phyloP scores from a whole-genome alignment of 208 protist genomes.

The Leptomonas pyrrhocoris region DNA sequence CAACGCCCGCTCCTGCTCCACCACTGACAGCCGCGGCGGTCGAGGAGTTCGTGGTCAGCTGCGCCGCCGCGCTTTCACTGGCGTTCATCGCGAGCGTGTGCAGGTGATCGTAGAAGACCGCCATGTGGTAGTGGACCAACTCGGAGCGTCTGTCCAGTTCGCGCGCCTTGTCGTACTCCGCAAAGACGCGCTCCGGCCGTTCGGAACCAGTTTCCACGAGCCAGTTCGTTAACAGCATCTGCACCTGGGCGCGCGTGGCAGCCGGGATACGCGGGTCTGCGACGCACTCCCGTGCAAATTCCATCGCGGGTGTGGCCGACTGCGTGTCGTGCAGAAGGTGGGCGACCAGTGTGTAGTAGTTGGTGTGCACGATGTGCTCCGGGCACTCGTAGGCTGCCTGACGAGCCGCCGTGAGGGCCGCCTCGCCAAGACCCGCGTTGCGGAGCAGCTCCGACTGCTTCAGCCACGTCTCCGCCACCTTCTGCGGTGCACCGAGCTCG shows the following conservation, averaged over 20 bases:
- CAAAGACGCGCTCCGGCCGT: conserved; percentile 80
- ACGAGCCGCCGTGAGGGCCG: conserved; percentile 71
- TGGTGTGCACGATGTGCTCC: conserved; percentile 26
- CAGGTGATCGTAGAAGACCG: conserved; percentile 93
- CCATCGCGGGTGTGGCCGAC: conserved; percentile 75
- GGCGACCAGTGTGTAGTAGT: conserved; percentile 82
- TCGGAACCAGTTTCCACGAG: conserved; percentile 71
- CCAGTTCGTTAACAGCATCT: conserved; percentile 84
- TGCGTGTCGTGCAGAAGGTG: conserved; percentile 89
- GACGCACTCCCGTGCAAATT: conserved; percentile 66
- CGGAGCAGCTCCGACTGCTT: conserved; percentile 81
- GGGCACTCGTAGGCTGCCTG: conserved; percentile 52
- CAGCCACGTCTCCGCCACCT: conserved; percentile 81
- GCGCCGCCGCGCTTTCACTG: conserved; percentile 22
- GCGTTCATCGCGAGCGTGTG: conserved; percentile 39
- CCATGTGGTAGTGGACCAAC: conserved; percentile 91
- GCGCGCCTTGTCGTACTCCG: conserved; percentile 73
- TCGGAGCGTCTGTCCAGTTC: conserved; percentile 74
- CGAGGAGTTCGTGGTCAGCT: conserved; percentile 15
- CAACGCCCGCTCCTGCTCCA: background rate
- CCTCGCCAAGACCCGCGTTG: conserved; percentile 74
- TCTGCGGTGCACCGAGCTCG: conserved; percentile 52
- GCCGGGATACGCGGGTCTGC: conserved; percentile 32
- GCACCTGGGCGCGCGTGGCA: conserved; percentile 61
- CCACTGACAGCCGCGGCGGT: background rate